phyloP scores from a whole-genome alignment of 2,329 filamentous ascomycete genomes.

The Cladophialophora exuberans region DNA sequence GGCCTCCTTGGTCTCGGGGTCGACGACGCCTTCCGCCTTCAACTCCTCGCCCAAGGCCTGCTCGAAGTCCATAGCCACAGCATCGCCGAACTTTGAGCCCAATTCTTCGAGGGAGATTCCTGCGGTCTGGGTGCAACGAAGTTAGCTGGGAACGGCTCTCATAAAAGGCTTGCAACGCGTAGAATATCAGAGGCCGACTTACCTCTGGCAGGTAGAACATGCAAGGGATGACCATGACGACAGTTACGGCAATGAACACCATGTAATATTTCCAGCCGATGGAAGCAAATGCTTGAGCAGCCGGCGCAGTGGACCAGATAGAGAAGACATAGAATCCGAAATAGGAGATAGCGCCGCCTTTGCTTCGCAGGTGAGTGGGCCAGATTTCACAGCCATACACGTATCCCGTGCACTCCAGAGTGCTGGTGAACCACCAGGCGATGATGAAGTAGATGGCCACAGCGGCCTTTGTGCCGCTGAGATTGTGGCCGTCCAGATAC shows the following conservation, averaged over 20 bases:
- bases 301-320: conserved; percentile 13
- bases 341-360: conserved; percentile 16
- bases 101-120: conserved; percentile 40
- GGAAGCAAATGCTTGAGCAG: conserved; percentile 35
- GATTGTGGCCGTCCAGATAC: conserved; percentile 40
- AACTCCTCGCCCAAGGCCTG: conserved; percentile 21
- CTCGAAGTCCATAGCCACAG: conserved; percentile 35
- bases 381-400: conserved; percentile 27
- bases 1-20: background rate
- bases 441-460: conserved; percentile 47
- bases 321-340: conserved; percentile 16
- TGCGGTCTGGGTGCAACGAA: conserved; percentile 29
- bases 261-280: conserved; percentile 40
- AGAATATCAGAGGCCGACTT: too few relatives aligned
- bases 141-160: too few relatives aligned
- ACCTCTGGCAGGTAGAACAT: conserved; percentile 31
- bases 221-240: conserved; percentile 4
- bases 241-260: conserved; percentile 22
- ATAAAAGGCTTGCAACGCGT: too few relatives aligned
- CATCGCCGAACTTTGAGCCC: conserved; percentile 37
- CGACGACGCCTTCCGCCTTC: background rate
- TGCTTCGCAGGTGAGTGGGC: conserved; percentile 25
- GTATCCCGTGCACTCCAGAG: conserved; percentile 19
- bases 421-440: conserved; percentile 44
- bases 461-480: conserved; percentile 37